Conservation (phyloP, 306 rosid species). For the Alnus glutinosa region DNA sequence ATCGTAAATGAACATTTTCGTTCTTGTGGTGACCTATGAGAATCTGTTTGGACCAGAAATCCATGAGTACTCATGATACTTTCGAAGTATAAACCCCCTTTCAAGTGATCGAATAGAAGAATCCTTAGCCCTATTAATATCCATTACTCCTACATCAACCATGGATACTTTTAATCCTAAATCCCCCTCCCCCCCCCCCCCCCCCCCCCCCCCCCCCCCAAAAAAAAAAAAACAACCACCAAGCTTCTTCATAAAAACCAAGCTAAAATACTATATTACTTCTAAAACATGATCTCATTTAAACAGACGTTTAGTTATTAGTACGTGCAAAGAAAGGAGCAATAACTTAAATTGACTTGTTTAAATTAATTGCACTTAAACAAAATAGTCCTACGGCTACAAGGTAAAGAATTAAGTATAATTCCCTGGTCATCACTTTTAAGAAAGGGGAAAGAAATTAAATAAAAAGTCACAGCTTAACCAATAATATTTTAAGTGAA, state of each 20-base stretch:
- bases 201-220: too few species aligned
- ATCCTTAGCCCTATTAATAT: background rate
- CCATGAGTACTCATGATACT: background rate
- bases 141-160: too few species aligned
- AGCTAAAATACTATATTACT: background rate
- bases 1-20: background rate
- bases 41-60: background rate
- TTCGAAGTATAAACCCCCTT: background rate
- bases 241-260: background rate
- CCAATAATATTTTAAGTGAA: background rate
- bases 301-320: too few species aligned
- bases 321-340: background rate
- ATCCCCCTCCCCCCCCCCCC: too few species aligned
- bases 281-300: too few species aligned
- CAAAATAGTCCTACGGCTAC: background rate
- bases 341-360: background rate
- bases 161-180: too few species aligned
- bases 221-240: too few species aligned
- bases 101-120: background rate
- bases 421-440: too few species aligned
- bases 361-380: background rate
- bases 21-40: background rate
- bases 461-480: background rate
- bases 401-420: background rate
- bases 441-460: too few species aligned